phyloP scores from a whole-genome alignment of 495 filamentous ascomycete species.

The Clavariopsis aquatica region DNA sequence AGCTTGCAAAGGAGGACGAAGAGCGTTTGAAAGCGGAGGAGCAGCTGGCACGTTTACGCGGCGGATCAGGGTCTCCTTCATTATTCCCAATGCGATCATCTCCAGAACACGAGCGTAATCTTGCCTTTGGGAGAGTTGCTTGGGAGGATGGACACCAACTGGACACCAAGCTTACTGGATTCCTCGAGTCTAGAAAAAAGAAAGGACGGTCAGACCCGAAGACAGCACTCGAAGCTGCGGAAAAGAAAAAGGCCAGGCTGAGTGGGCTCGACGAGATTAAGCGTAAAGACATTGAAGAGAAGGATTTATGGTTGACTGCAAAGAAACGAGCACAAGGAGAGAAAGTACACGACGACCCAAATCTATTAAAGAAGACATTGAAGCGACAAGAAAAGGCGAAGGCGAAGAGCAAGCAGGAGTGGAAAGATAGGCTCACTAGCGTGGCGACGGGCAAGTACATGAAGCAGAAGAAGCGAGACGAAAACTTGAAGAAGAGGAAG shows the following conservation, averaged over 20 bases:
- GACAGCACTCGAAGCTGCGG: slow-evolving; percentile 66
- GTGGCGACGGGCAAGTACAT: slow-evolving; percentile 74
- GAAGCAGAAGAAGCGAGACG: slow-evolving; percentile 83
- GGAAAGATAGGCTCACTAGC: slow-evolving; percentile 77
- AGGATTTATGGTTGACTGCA: slow-evolving; percentile 91
- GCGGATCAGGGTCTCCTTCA: slow-evolving; percentile 37
- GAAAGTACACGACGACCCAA: slow-evolving; percentile 83
- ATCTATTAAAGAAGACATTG: slow-evolving; percentile 88
- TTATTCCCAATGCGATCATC: slow-evolving; percentile 38
- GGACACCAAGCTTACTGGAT: slow-evolving; percentile 63
- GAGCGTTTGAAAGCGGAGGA: slow-evolving; percentile 64
- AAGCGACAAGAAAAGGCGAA: slow-evolving; percentile 90
- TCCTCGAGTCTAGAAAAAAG: slow-evolving; percentile 61
- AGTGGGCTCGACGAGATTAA: slow-evolving; percentile 71
- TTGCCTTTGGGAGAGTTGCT: slow-evolving; percentile 81
- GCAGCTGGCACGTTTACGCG: slow-evolving; percentile 49
- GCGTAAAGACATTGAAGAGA: slow-evolving; percentile 81
- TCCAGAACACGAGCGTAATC: slow-evolving; percentile 60
- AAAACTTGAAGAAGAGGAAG: slow-evolving; percentile 79
- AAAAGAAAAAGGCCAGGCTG: slow-evolving; percentile 70
- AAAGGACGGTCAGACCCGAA: slow-evolving; percentile 79
- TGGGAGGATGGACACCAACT: slow-evolving; percentile 82
- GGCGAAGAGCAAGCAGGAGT: slow-evolving; percentile 85
- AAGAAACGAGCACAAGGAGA: slow-evolving; percentile 85
- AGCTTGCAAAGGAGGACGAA: slow-evolving; percentile 74